phyloP scores from a whole-genome alignment of 163 green algal species.

The Chlorella variabilis region DNA sequence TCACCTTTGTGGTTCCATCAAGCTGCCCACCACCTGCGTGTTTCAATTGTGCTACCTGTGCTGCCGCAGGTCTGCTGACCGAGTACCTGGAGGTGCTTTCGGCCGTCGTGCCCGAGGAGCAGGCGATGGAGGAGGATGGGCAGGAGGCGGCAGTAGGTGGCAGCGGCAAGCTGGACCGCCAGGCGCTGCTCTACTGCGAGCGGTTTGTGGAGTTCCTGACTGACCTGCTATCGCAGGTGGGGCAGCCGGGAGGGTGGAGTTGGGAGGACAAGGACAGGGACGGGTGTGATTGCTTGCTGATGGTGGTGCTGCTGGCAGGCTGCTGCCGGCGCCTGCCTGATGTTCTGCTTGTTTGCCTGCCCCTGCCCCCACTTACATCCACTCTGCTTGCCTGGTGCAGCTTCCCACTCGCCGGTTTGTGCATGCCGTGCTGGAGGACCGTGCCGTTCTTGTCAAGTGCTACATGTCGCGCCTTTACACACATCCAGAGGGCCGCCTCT shows the following conservation, averaged over 20 bases:
- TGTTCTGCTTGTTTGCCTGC: not conserved
- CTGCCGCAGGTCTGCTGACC: constrained; percentile 60
- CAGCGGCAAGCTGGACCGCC: constrained; percentile 30
- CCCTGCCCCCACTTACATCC: not conserved
- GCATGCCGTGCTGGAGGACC: constrained; percentile 85
- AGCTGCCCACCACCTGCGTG: not conserved
- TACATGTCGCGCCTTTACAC: constrained; percentile 62
- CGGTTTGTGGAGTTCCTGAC: constrained; percentile 91
- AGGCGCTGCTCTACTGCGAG: constrained; percentile 83
- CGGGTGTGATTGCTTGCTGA: no score
- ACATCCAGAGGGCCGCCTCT: constrained; percentile 51
- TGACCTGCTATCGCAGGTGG: constrained; percentile 92
- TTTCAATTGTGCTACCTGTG: no score
- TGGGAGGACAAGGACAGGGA: no score
- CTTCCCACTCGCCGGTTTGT: constrained; percentile 91
- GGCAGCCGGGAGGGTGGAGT: not conserved
- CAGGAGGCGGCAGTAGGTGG: not conserved
- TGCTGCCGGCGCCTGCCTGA: no score
- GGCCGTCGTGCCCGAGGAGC: constrained; percentile 18
- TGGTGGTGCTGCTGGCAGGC: no score
- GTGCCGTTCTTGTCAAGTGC: constrained; percentile 84
- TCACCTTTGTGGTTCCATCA: no score
- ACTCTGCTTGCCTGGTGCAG: constrained; percentile 52
- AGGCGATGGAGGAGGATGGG: constrained; percentile 33
- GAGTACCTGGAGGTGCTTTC: constrained; percentile 76